A percentile compares a stretch with the other conserved stretches of the same genome.
phyloP scores from a whole-genome alignment of 768 basidiomycete species.

The Candolleomyces eurysporus region DNA sequence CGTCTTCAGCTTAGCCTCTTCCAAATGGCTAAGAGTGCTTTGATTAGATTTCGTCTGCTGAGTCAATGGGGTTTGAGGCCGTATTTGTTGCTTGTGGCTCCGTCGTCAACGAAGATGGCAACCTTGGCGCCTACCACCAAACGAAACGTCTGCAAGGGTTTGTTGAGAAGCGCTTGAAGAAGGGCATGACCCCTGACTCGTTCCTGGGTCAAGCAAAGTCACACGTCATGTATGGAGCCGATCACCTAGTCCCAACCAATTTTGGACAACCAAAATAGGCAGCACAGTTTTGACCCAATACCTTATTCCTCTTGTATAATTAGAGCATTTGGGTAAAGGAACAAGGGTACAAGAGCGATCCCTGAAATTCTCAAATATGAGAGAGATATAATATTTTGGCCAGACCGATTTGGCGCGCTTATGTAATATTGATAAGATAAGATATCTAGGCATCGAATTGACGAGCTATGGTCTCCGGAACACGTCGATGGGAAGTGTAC shows the following conservation, averaged over 20 bases:
- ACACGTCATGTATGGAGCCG: constrained; percentile 1
- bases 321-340: not conserved
- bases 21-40: too few species aligned
- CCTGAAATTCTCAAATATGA: not conserved
- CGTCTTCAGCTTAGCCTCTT: too few species aligned
- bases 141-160: too few species aligned
- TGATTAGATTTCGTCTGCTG: too few species aligned
- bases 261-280: constrained; percentile 5
- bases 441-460: constrained; percentile 7
- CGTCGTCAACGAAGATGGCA: too few species aligned
- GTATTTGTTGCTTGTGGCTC: too few species aligned
- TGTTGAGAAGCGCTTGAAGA: too few species aligned
- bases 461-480: constrained; percentile 18
- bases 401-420: not conserved
- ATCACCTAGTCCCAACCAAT: constrained; percentile 3
- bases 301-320: constrained; percentile 6
- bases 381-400: not conserved
- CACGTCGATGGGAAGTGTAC: constrained; percentile 24
- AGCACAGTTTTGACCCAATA: constrained; percentile 1
- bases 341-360: constrained; percentile 1
- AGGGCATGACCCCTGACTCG: too few species aligned
- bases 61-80: too few species aligned
- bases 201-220: too few species aligned
- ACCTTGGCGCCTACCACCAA: too few species aligned
- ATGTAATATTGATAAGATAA: not conserved